Percentiles rank a stretch among this genome's conserved stretches.
Conservation (phyloP, 2,329 filamentous ascomycete genomes). For the Verticillium dahliae region DNA sequence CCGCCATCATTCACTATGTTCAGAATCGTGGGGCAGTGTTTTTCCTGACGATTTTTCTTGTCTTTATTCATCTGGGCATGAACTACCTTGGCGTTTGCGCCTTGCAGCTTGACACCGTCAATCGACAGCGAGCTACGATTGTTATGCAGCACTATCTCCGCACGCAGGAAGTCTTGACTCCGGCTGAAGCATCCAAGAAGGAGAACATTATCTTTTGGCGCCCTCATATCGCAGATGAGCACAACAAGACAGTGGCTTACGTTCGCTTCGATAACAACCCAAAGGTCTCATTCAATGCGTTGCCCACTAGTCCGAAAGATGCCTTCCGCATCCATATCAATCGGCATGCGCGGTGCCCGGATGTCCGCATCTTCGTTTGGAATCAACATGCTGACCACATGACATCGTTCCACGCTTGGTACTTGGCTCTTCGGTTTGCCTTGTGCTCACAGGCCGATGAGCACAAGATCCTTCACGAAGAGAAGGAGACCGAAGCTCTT, state of each 20-base stretch:
- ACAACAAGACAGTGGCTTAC: constrained; percentile 18
- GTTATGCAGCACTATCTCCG: constrained; percentile 56
- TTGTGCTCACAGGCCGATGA: not conserved
- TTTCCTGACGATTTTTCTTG: constrained; percentile 62
- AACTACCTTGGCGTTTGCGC: constrained; percentile 82
- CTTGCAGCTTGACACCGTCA: constrained; percentile 78
- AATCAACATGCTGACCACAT: constrained; percentile 20
- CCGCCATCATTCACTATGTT: constrained; percentile 70
- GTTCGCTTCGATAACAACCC: constrained; percentile 38
- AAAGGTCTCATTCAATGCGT: constrained; percentile 25
- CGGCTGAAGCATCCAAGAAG: constrained; percentile 55
- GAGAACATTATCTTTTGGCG: constrained; percentile 56
- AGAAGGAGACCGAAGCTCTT: not conserved
- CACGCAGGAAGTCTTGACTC: constrained; percentile 47
- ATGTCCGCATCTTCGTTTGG: constrained; percentile 19
- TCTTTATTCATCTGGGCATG: constrained; percentile 71
- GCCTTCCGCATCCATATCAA: constrained; percentile 4
- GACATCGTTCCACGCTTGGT: constrained; percentile 30
- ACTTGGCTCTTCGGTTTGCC: not conserved
- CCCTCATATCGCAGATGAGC: constrained; percentile 20
- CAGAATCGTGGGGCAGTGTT: constrained; percentile 68
- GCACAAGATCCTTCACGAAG: constrained; percentile 23
- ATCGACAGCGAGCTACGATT: constrained; percentile 78
- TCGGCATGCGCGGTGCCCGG: constrained; percentile 2
- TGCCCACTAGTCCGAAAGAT: constrained; percentile 15